These are phyloP conservation scores for Geotrichum histeridarum DNA, from an alignment of 1,139 yeast species.

Conservation along the genomic window DNA sequence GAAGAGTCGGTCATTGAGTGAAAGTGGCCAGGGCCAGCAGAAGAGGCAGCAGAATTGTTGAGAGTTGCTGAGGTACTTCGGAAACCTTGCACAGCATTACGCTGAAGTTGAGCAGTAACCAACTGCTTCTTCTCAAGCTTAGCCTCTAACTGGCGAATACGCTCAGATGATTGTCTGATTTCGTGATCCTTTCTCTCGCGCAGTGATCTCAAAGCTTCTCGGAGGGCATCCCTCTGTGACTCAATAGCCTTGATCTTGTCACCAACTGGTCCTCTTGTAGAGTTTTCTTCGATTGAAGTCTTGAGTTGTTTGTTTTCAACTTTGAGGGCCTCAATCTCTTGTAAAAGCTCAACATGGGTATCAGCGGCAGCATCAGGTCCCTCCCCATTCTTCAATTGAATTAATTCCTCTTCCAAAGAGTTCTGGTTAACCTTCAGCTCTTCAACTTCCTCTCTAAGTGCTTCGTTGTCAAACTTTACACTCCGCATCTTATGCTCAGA, in stretches of 20 bases:
- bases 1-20: neutral
- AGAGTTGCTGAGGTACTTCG: neutral
- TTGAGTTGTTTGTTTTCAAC: constrained; percentile 35
- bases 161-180: constrained; percentile 31
- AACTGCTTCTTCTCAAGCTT: constrained; percentile 29
- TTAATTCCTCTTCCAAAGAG: neutral
- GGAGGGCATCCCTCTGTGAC: constrained; percentile 44
- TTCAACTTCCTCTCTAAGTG: constrained; percentile 19
- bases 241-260: constrained; percentile 35
- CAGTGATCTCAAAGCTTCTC: constrained; percentile 38
- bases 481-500: constrained; percentile 25
- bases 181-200: constrained; percentile 40
- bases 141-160: constrained; percentile 33
- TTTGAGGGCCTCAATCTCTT: constrained; percentile 34
- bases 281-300: constrained; percentile 30
- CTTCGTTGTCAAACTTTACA: constrained; percentile 27
- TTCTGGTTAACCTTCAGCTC: neutral
- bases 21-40: neutral
- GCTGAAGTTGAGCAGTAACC: constrained; percentile 24
- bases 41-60: neutral
- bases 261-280: constrained; percentile 31
- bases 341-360: constrained; percentile 31
- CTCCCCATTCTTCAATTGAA: constrained; percentile 25
- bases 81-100: constrained; percentile 23
- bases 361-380: constrained; percentile 33